These are phyloP conservation scores for Candida dubliniensis DNA, from an alignment of 1,139 yeast genomes.

Conservation along the genomic window DNA sequence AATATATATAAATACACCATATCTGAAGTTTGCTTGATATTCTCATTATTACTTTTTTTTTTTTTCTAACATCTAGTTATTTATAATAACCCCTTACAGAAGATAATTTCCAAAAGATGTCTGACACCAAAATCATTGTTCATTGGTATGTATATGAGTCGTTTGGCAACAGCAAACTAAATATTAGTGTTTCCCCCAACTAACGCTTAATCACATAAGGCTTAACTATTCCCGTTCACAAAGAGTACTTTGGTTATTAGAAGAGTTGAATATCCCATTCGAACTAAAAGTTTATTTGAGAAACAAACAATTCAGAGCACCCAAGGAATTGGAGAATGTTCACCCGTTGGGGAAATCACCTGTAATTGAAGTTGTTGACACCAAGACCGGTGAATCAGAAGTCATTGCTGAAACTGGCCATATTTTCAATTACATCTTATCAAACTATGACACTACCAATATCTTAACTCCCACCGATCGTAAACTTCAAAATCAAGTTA, in stretches of 20 bases:
- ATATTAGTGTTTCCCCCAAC: slow-evolving; percentile 1
- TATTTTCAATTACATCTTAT: slow-evolving; percentile 32
- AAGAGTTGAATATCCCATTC: slow-evolving; percentile 35
- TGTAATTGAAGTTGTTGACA: slow-evolving; percentile 31
- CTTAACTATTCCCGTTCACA: slow-evolving; percentile 41
- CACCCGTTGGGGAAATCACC: slow-evolving; percentile 48
- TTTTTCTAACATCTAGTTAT: too few species aligned
- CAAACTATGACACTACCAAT: slow-evolving; percentile 29
- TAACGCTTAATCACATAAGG: slow-evolving; percentile 18
- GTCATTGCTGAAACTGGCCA: slow-evolving; percentile 41
- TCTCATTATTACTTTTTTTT: too few species aligned
- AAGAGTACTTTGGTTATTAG: slow-evolving; percentile 41
- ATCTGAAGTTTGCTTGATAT: too few species aligned
- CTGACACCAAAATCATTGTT: slow-evolving; percentile 16
- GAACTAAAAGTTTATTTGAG: slow-evolving; percentile 36
- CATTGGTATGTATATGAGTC: slow-evolving; percentile 21
- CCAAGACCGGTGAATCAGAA: slow-evolving; percentile 8
- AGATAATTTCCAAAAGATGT: too few species aligned
- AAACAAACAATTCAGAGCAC: slow-evolving; percentile 32
- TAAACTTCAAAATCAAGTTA: slow-evolving; percentile 29
- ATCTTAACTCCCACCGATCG: slow-evolving; percentile 26
- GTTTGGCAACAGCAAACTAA: too few species aligned
- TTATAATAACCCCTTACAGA: too few species aligned
- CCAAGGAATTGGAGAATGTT: slow-evolving; percentile 31
- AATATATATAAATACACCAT: too few species aligned